phyloP scores from a whole-genome alignment of 352 stramenopile species.

The Globisporangium viniferum region DNA sequence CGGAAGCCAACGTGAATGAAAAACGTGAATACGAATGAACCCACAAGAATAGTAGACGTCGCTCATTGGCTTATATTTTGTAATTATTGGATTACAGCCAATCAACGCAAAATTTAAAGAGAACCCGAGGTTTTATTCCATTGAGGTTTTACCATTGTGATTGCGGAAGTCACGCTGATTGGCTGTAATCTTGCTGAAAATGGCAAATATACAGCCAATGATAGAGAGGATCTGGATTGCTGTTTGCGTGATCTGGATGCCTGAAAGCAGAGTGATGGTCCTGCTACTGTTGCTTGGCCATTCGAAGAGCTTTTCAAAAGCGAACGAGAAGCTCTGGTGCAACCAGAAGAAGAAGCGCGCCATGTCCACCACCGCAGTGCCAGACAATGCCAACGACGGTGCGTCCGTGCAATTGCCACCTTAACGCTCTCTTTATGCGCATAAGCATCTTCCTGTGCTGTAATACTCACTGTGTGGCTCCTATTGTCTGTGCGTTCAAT shows the following conservation, averaged over 20 bases:
- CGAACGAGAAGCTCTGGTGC: background rate
- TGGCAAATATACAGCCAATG: background rate
- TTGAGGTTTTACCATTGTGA: background rate
- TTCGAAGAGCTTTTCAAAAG: background rate
- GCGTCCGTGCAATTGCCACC: background rate
- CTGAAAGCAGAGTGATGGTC: background rate
- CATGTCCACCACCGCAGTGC: constrained; percentile 20
- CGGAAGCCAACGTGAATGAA: background rate
- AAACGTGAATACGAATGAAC: background rate
- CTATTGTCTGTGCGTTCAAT: background rate
- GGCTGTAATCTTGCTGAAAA: background rate
- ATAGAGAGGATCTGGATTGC: background rate
- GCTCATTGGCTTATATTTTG: background rate
- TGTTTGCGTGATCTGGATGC: background rate
- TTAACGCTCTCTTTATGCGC: background rate
- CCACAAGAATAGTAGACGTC: background rate
- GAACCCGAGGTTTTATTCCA: background rate
- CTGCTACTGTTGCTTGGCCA: background rate
- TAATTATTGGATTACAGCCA: background rate
- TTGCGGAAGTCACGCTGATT: background rate
- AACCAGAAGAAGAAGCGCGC: constrained; percentile 1
- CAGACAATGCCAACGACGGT: constrained; percentile 70
- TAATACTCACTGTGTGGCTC: background rate
- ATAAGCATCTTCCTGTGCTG: background rate
- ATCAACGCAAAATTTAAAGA: background rate